Evolutionary conservation across 495 filamentous ascomycete species (phyloP), one percentile per base, ranked within the genome.

Genomic region (Rostrohypoxylon terebratum): DNA sequence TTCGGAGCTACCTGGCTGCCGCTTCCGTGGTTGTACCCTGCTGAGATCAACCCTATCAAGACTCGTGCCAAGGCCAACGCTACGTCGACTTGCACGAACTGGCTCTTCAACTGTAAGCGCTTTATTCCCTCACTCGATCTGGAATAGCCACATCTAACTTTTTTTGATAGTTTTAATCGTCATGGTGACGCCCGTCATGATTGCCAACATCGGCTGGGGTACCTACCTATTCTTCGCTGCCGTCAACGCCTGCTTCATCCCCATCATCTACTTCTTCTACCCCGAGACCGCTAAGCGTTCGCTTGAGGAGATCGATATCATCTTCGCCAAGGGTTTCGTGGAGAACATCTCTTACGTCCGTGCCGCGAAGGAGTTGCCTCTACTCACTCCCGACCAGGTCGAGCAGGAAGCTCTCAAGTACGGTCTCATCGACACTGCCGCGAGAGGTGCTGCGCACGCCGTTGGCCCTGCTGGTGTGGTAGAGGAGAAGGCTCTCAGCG

Each of bases 141-240:
- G 2, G 13, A 14, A n/a, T 55, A 18, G 33, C n/a, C 16, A 77
- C 51, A 25, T 20, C 50, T 68, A 71, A 73, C 60, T 51, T 28
- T 16, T 16, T 11, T 28, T 63, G 20, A 18, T 20, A 65, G 57
- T 69, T 62, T 62, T 90, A 11, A 87, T 94, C 44, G 92, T 94
- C 64, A 92, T 94, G 91, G 88, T 94, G 62, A 92, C 91, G 0
- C 92, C 92, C 0, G 86, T 93, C 55, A 91, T 93, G 88, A 79
- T 94, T 25, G 70, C 81, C 48, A 81, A 83, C 59, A 93, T 93
- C 60, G 77, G 83, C 55, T 95, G 91, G 91, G 88, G 90, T 9
- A 93, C 90, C 0, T 95, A 94, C 77, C 84, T 94, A 38, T 92
- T 94, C 86, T 94, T 94, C 77, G 91, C 91, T 5, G 79, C 81